A percentile compares a stretch with the other conserved stretches of the same genome.
Conservation (phyloP, 1,284 basidiomycete species). For the Microbotryum silenes-acaulis region DNA sequence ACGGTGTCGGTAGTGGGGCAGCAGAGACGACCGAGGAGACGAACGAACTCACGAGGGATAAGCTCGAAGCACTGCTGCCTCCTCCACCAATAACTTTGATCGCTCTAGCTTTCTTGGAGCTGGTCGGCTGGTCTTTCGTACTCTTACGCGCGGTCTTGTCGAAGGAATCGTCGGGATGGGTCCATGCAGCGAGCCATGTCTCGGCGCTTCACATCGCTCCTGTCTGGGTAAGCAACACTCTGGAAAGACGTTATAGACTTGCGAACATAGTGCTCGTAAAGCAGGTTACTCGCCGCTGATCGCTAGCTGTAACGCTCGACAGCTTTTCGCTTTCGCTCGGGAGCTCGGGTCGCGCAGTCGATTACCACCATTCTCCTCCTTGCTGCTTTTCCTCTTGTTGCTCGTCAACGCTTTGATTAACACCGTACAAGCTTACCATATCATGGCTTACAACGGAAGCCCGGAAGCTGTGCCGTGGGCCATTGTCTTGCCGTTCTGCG, state of each 20-base stretch:
- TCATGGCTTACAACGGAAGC: background rate
- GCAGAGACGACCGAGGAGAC: background rate
- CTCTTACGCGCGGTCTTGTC: no score
- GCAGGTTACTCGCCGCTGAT: background rate
- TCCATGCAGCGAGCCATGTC: no score
- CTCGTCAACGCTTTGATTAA: slow-evolving; percentile 45
- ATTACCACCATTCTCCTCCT: slow-evolving; percentile 49
- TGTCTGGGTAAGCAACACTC: no score
- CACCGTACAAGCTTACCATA: slow-evolving; percentile 50
- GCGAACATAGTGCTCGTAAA: background rate
- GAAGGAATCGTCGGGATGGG: no score
- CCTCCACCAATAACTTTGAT: background rate
- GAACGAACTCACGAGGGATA: background rate
- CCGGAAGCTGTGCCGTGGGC: slow-evolving; percentile 2
- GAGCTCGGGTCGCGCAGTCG: background rate
- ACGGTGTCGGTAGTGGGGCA: no score
- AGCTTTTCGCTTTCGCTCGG: background rate
- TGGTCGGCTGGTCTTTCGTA: background rate
- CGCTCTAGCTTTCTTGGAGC: background rate
- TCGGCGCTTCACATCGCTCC: no score
- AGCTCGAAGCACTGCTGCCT: slow-evolving; percentile 6
- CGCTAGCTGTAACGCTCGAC: background rate
- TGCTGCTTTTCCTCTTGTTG: slow-evolving; percentile 48
- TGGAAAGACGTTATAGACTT: background rate
- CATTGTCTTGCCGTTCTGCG: slow-evolving; percentile 40